Percentiles rank a stretch among this genome's conserved stretches.
These are phyloP conservation scores for Fusarium graminum DNA, from an alignment of 2,329 filamentous ascomycete genomes.

Conservation along the genomic window DNA sequence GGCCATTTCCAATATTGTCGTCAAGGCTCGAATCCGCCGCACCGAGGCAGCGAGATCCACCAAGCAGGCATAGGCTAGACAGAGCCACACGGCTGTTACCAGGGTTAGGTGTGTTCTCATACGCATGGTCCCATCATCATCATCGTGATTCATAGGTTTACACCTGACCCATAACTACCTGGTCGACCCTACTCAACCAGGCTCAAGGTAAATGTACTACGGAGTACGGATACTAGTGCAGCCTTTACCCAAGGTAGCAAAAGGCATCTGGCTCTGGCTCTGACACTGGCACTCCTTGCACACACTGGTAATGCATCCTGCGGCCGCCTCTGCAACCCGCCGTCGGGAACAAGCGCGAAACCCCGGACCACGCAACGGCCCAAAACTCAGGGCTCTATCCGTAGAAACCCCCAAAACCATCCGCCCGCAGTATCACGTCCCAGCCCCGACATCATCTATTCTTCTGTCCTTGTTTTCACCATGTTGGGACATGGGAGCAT, in stretches of 20 bases:
- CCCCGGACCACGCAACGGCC: constrained; percentile 49
- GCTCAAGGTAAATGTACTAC: neutral
- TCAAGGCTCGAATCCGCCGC: constrained; percentile 36
- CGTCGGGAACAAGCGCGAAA: constrained; percentile 55
- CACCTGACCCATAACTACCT: constrained; percentile 5
- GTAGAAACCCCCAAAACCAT: constrained; percentile 34
- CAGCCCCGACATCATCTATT: constrained; percentile 31
- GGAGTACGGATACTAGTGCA: no score
- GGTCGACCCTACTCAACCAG: neutral
- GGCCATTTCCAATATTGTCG: constrained; percentile 38
- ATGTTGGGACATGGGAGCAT: constrained; percentile 10
- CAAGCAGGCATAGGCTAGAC: constrained; percentile 13
- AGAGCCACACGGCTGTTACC: constrained; percentile 27
- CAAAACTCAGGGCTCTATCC: constrained; percentile 36
- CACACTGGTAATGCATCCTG: constrained; percentile 54
- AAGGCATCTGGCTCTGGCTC: constrained; percentile 2
- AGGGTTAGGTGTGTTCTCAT: constrained; percentile 29
- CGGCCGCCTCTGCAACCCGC: constrained; percentile 57
- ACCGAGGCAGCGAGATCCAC: constrained; percentile 29
- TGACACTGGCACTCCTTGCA: constrained; percentile 29
- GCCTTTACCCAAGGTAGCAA: neutral
- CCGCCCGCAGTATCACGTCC: constrained; percentile 36
- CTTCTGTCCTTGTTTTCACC: constrained; percentile 29
- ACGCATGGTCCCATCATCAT: constrained; percentile 20
- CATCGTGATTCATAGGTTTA: constrained; percentile 16